These are phyloP conservation scores for Porogramme epimiltina DNA, from an alignment of 1,284 basidiomycete species.

Conservation along the genomic window DNA sequence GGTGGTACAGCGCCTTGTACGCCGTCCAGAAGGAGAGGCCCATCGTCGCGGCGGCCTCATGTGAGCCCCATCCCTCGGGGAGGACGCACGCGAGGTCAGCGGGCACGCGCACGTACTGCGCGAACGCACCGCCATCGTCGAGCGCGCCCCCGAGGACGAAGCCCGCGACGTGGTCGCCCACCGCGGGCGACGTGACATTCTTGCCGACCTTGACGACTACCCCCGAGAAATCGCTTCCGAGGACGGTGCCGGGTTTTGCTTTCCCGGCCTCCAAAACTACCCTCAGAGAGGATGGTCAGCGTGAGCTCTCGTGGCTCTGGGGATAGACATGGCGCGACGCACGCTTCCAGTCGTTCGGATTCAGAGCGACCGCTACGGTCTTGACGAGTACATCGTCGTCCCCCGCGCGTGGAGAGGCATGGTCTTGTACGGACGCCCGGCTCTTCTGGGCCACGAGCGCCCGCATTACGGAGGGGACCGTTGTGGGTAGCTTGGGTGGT, in stretches of 20 bases:
- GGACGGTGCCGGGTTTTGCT: constrained; percentile 21
- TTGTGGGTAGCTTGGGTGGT: too few species aligned
- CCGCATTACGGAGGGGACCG: not conserved
- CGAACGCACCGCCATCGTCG: constrained; percentile 25
- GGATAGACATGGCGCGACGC: not conserved
- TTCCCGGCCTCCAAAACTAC: constrained; percentile 7
- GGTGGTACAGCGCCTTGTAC: too few species aligned
- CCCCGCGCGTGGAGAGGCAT: constrained; percentile 24
- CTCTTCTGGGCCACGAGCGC: not conserved
- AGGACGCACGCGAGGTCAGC: constrained; percentile 36
- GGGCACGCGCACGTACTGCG: constrained; percentile 40
- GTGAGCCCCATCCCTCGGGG: constrained; percentile 15
- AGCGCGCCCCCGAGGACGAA: constrained; percentile 29
- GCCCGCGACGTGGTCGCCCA: constrained; percentile 25
- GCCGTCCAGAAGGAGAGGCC: too few species aligned
- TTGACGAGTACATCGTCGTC: constrained; percentile 30
- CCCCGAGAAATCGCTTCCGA: constrained; percentile 30
- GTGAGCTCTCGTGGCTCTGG: not conserved
- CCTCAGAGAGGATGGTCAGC: not conserved
- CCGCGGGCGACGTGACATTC: constrained; percentile 23
- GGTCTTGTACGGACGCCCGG: constrained; percentile 17
- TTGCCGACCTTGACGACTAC: constrained; percentile 25
- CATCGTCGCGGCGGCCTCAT: too few species aligned
- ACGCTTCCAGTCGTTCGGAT: constrained; percentile 33
- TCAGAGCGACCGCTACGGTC: constrained; percentile 28